phyloP scores from a whole-genome alignment of 192 early-diverging fungal species.

The Gonapodya prolifera region DNA sequence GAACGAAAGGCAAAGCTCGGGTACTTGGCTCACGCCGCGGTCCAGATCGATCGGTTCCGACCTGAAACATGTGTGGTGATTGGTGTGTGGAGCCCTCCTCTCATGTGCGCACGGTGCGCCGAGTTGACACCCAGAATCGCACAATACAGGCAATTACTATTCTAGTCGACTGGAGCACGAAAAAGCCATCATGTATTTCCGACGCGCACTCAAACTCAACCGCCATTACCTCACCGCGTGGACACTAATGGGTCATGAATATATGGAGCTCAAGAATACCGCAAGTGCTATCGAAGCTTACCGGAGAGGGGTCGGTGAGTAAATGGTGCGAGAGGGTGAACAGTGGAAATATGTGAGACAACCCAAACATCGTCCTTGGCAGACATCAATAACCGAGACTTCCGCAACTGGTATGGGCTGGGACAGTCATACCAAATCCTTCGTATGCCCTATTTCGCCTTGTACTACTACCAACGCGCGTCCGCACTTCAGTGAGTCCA shows the following conservation, averaged over 20 bases:
- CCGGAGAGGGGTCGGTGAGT: constrained; percentile 60
- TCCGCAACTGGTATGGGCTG: constrained; percentile 83
- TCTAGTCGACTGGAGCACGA: constrained; percentile 62
- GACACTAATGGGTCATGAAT: constrained; percentile 92
- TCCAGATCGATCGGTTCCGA: constrained; percentile 58
- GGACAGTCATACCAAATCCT: constrained; percentile 82
- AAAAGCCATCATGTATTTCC: constrained; percentile 77
- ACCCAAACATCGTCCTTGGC: not conserved
- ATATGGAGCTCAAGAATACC: constrained; percentile 80
- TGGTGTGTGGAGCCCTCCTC: constrained; percentile 7
- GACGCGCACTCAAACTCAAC: constrained; percentile 70
- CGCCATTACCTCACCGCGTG: constrained; percentile 62
- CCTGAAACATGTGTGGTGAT: constrained; percentile 64
- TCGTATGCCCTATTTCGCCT: constrained; percentile 64
- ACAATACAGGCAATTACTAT: constrained; percentile 76
- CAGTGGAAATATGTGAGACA: not conserved
- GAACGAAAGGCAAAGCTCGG: constrained; percentile 58
- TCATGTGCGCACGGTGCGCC: constrained; percentile 12
- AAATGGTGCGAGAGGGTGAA: not conserved
- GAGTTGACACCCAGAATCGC: constrained; percentile 38
- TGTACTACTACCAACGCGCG: constrained; percentile 72
- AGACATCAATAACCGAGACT: constrained; percentile 68
- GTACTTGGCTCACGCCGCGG: constrained; percentile 61
- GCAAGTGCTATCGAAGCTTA: constrained; percentile 84
- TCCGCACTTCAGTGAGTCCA: constrained; percentile 32